Conservation (phyloP, 495 filamentous ascomycete genomes). For the Saxispiralis lemnorum region DNA sequence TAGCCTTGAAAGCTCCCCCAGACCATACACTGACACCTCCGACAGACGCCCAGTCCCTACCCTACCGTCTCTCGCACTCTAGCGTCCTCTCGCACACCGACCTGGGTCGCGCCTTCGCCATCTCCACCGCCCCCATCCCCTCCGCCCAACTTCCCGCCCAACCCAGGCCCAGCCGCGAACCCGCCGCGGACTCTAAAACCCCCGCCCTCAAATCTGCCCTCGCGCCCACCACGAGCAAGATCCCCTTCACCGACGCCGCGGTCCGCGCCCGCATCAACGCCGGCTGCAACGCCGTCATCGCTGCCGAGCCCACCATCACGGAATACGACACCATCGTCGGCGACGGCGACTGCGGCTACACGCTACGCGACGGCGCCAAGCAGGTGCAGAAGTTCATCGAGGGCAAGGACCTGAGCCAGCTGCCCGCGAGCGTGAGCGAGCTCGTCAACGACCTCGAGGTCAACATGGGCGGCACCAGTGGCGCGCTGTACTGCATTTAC, state of each 20-base stretch:
- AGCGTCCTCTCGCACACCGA: constrained; percentile 10
- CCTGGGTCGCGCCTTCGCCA: constrained; percentile 11
- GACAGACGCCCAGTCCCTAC: constrained; percentile 10
- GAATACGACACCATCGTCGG: constrained; percentile 19
- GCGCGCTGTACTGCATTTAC: constrained; percentile 17
- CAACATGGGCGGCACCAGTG: constrained; percentile 18
- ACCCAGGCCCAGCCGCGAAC: background rate
- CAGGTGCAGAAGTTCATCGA: constrained; percentile 14
- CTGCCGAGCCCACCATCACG: constrained; percentile 16
- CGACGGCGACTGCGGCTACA: constrained; percentile 19
- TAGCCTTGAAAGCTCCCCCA: background rate
- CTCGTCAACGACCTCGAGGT: constrained; percentile 16
- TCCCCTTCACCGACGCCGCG: constrained; percentile 1
- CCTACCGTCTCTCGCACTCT: constrained; percentile 11
- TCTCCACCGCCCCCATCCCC: constrained; percentile 10
- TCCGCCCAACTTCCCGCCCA: constrained; percentile 6
- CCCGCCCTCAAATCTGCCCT: too few species aligned
- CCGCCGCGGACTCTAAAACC: too few species aligned
- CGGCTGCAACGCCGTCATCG: constrained; percentile 17
- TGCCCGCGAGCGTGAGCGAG: constrained; percentile 9
- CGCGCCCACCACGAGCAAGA: too few species aligned
- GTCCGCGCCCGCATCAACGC: constrained; percentile 9
- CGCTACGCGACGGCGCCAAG: constrained; percentile 15
- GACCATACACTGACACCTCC: background rate
- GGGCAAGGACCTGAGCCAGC: constrained; percentile 10